These are phyloP conservation scores for Steccherinum ochraceum DNA, from an alignment of 768 basidiomycete species.

Conservation along the genomic window DNA sequence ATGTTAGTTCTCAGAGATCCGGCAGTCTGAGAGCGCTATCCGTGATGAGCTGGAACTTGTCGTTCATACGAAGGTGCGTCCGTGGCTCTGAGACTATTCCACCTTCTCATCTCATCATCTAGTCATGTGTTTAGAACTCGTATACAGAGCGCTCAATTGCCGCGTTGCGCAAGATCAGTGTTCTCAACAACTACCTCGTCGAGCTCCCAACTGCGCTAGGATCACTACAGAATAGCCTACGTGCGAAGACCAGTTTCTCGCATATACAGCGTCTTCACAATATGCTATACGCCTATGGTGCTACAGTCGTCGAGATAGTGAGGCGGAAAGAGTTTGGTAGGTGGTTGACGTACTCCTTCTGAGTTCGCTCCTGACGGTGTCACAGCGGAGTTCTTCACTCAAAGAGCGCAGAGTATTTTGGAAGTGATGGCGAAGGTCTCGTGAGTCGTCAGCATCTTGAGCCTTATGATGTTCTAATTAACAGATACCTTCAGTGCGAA, in stretches of 20 bases:
- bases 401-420: slow-evolving; percentile 72
- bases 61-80: slow-evolving; percentile 34
- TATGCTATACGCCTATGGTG: slow-evolving; percentile 89
- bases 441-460: no score
- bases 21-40: slow-evolving; percentile 53
- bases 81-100: background rate
- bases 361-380: background rate
- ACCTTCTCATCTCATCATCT: background rate
- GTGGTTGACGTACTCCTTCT: slow-evolving; percentile 21
- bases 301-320: slow-evolving; percentile 86
- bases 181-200: slow-evolving; percentile 76
- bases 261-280: slow-evolving; percentile 86
- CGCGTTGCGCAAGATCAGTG: slow-evolving; percentile 68
- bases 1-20: no score
- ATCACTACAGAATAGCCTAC: slow-evolving; percentile 63
- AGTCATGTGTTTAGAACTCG: slow-evolving; percentile 46
- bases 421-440: slow-evolving; percentile 86
- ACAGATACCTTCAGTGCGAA: slow-evolving; percentile 38
- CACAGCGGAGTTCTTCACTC: slow-evolving; percentile 72
- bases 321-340: slow-evolving; percentile 84
- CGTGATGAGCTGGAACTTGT: slow-evolving; percentile 57
- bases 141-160: slow-evolving; percentile 64
- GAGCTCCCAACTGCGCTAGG: slow-evolving; percentile 61
- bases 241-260: slow-evolving; percentile 76
- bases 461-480: slow-evolving; percentile 5